Conservation (phyloP, 1,284 basidiomycete species). For the Lentinula novae-zelandiae region DNA sequence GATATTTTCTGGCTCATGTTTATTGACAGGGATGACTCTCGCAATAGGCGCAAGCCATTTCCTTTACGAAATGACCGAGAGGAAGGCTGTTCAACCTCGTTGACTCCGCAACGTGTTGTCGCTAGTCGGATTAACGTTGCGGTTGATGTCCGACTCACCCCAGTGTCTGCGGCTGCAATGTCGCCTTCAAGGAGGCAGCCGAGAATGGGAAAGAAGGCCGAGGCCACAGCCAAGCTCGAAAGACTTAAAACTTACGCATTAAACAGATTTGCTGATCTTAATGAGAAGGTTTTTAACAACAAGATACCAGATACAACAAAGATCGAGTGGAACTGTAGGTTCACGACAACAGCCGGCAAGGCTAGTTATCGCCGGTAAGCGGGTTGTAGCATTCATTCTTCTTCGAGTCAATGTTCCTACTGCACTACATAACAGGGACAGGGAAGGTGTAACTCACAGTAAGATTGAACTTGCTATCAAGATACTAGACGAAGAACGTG, state of each 20-base stretch:
- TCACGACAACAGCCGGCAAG: constrained; percentile 74
- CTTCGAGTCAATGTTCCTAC: not conserved
- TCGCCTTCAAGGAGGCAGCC: constrained; percentile 24
- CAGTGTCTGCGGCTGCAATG: constrained; percentile 3
- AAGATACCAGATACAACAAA: constrained; percentile 63
- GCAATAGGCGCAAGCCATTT: not conserved
- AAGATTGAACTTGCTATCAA: constrained; percentile 77
- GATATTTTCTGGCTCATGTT: not conserved
- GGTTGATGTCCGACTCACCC: not conserved
- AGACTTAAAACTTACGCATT: constrained; percentile 52
- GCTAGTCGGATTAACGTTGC: not conserved
- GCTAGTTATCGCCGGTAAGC: constrained; percentile 66
- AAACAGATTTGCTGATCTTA: constrained; percentile 78
- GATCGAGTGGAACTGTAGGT: constrained; percentile 69
- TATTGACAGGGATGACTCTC: not conserved
- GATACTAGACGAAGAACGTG: constrained; percentile 72
- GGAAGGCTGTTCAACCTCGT: not conserved
- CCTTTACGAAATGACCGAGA: constrained; percentile 4
- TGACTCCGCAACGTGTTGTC: not conserved
- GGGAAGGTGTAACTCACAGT: constrained; percentile 46
- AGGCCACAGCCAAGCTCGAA: constrained; percentile 39
- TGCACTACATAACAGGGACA: constrained; percentile 32
- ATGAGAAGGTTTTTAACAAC: constrained; percentile 73
- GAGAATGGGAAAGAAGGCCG: constrained; percentile 42
- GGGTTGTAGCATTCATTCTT: not conserved